Conservation (phyloP, 2,329 filamentous ascomycete genomes). For the Beauveria caledonica region DNA sequence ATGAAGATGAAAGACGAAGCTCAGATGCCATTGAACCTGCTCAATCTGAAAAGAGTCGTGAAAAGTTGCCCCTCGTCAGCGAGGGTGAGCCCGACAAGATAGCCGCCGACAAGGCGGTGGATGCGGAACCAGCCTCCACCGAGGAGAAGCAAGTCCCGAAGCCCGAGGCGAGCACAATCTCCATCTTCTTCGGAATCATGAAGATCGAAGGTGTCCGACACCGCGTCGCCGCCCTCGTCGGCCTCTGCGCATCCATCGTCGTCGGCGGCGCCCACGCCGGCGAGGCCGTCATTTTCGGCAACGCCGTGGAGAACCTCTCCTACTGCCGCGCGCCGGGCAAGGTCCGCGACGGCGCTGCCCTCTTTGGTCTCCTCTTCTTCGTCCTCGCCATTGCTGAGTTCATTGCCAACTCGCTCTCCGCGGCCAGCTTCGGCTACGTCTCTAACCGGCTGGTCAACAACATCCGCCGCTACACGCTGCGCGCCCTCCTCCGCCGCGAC, state of each 20-base stretch:
- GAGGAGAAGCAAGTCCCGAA: background rate
- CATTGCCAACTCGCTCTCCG: conserved; percentile 44
- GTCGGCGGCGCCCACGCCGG: conserved; percentile 40
- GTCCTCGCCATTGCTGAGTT: conserved; percentile 36
- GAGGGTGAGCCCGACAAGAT: background rate
- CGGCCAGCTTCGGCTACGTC: conserved; percentile 30
- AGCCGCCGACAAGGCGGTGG: background rate
- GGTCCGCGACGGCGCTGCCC: conserved; percentile 25
- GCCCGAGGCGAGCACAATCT: background rate
- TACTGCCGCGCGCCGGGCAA: conserved; percentile 27
- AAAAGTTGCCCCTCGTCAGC: background rate
- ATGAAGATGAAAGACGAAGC: conserved; percentile 8
- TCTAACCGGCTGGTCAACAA: conserved; percentile 53
- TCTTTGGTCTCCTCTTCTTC: conserved; percentile 46
- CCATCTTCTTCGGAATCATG: background rate
- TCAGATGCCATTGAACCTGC: background rate
- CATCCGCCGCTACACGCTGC: conserved; percentile 50
- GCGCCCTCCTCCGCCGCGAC: conserved; percentile 53
- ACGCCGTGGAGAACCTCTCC: conserved; percentile 29
- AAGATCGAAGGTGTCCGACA: conserved; percentile 10
- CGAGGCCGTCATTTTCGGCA: conserved; percentile 40
- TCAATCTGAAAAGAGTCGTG: background rate
- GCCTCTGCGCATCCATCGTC: conserved; percentile 31
- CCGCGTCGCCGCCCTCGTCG: conserved; percentile 19
- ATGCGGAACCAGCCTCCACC: background rate